Percentiles rank a stretch among this genome's conserved stretches.
These are phyloP conservation scores for Aspergillus costaricaensis DNA, from an alignment of 2,329 filamentous ascomycete species.

Conservation along the genomic window DNA sequence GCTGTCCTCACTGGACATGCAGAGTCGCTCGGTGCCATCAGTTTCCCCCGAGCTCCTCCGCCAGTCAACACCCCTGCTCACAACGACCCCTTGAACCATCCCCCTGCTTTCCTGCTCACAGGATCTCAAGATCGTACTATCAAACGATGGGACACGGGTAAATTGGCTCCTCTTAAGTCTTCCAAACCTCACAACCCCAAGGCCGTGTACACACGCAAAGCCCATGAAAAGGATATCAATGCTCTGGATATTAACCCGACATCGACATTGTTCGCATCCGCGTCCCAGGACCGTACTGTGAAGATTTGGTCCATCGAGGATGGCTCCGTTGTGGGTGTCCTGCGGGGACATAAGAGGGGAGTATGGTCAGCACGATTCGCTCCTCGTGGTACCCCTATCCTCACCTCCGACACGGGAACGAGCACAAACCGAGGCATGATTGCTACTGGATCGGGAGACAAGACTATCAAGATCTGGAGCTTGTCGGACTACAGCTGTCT, in stretches of 20 bases:
- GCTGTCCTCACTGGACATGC: conserved; percentile 87
- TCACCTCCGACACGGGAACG: conserved; percentile 70
- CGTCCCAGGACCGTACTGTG: conserved; percentile 93
- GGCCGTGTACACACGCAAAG: conserved; percentile 85
- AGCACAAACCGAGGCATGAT: conserved; percentile 76
- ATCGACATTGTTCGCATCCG: conserved; percentile 84
- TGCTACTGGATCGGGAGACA: conserved; percentile 90
- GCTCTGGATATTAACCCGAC: conserved; percentile 78
- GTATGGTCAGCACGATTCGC: conserved; percentile 96
- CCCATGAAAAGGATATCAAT: conserved; percentile 99
- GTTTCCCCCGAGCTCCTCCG: conserved; percentile 72
- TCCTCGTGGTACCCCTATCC: conserved; percentile 73
- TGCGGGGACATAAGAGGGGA: conserved; percentile 88
- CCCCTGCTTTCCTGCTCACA: conserved; percentile 82
- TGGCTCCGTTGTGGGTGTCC: conserved; percentile 85
- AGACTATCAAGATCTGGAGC: conserved; percentile 94
- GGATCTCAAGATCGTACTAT: conserved; percentile 95
- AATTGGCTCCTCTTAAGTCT: conserved; percentile 54
- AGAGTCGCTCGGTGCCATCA: conserved; percentile 88
- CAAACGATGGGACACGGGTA: conserved; percentile 86
- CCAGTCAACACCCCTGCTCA: conserved; percentile 69
- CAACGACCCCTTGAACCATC: conserved; percentile 72
- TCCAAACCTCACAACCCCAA: conserved; percentile 40
- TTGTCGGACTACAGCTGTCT: conserved; percentile 89
- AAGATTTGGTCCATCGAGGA: conserved; percentile 94